phyloP scores from a whole-genome alignment of 371 early-diverging fungal genomes.

The Rhizopus arrhizus region DNA sequence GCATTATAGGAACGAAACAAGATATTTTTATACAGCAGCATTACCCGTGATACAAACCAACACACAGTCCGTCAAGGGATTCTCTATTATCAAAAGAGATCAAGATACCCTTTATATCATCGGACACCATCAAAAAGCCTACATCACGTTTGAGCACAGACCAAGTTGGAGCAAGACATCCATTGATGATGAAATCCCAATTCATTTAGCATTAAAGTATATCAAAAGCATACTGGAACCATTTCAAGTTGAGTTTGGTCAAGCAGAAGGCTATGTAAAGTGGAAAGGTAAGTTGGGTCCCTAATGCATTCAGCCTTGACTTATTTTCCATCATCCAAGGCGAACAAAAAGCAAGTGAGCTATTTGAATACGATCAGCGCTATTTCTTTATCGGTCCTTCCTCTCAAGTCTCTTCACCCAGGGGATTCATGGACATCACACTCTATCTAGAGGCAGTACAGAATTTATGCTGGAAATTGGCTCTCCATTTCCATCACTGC shows the following conservation, averaged over 20 bases:
- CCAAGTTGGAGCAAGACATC: slow-evolving; percentile 38
- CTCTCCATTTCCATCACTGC: slow-evolving; percentile 22
- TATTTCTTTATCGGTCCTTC: slow-evolving; percentile 45
- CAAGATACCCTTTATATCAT: slow-evolving; percentile 28
- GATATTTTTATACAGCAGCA: slow-evolving; percentile 38
- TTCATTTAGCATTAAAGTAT: slow-evolving; percentile 24
- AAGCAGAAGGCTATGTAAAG: slow-evolving; percentile 25
- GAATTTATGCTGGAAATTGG: slow-evolving; percentile 48
- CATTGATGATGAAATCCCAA: slow-evolving; percentile 36
- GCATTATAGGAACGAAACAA: not conserved
- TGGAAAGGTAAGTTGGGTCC: slow-evolving; percentile 33
- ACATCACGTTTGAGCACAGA: slow-evolving; percentile 38
- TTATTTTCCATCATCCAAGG: not conserved
- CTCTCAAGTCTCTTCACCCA: slow-evolving; percentile 34
- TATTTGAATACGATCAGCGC: slow-evolving; percentile 27
- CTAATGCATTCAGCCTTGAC: not conserved
- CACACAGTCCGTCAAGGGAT: slow-evolving; percentile 29
- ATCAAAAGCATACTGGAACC: slow-evolving; percentile 37
- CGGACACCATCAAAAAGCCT: slow-evolving; percentile 37
- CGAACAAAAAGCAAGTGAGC: slow-evolving; percentile 21
- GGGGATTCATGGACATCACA: slow-evolving; percentile 32
- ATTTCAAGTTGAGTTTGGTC: slow-evolving; percentile 32
- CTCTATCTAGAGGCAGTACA: slow-evolving; percentile 36
- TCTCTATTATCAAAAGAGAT: slow-evolving; percentile 35
- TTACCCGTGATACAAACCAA: slow-evolving; percentile 26